Conservation (phyloP, 1,139 yeast species). For the Wickerhamomyces sp. region DNA sequence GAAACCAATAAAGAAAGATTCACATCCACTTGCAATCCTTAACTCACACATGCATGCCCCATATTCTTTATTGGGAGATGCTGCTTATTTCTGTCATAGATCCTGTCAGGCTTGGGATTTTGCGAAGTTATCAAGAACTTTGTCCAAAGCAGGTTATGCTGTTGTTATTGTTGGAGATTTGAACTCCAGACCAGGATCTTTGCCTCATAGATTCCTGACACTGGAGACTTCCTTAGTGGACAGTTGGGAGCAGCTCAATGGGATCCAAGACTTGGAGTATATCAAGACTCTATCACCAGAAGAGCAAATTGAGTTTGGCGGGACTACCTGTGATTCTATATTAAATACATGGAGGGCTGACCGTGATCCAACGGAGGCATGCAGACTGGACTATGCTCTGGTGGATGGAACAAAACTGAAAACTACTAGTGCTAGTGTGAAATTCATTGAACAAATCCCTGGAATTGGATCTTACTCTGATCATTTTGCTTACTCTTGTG, state of each 20-base stretch:
- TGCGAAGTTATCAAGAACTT: slow-evolving; percentile 56
- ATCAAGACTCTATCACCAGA: slow-evolving; percentile 52
- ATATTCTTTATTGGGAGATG: slow-evolving; percentile 75
- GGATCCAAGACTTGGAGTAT: slow-evolving; percentile 33
- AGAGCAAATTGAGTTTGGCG: slow-evolving; percentile 69
- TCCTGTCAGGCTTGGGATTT: slow-evolving; percentile 98
- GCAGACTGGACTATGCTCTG: slow-evolving; percentile 86
- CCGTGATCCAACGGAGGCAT: slow-evolving; percentile 67
- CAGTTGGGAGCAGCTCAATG: slow-evolving; percentile 75
- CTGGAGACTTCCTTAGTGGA: slow-evolving; percentile 67
- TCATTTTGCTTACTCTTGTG: slow-evolving; percentile 83
- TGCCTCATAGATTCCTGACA: slow-evolving; percentile 74
- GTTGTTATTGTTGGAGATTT: slow-evolving; percentile 91
- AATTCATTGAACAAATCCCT: slow-evolving; percentile 65
- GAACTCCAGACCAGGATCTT: slow-evolving; percentile 81
- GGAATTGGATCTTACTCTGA: slow-evolving; percentile 75
- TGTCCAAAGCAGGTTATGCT: slow-evolving; percentile 72
- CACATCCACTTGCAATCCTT: slow-evolving; percentile 65
- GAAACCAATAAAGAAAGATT: slow-evolving; percentile 40
- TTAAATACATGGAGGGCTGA: slow-evolving; percentile 81
- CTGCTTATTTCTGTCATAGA: slow-evolving; percentile 84
- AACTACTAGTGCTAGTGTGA: slow-evolving; percentile 59
- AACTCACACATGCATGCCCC: slow-evolving; percentile 99
- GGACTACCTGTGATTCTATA: slow-evolving; percentile 84
- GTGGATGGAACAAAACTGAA: slow-evolving; percentile 51